Evolutionary conservation across 2,329 filamentous ascomycete species (phyloP).

Genomic region (Fulvia fulva): DNA sequence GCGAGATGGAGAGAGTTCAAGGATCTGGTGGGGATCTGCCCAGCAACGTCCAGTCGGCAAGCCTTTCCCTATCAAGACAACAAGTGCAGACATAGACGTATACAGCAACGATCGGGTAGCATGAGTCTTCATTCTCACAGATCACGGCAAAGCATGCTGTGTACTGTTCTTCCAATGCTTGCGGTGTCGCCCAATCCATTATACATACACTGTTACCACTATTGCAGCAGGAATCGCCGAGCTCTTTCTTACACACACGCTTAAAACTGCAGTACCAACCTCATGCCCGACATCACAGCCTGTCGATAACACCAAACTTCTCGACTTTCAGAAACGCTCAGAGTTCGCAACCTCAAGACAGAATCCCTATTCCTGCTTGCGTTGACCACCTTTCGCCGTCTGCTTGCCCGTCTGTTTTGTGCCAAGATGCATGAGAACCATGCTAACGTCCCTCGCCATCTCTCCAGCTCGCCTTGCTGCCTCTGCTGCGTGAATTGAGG

Average conservation of each 20-base stretch:
- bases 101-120: neutral
- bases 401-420: neutral
- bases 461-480: conserved; percentile 12
- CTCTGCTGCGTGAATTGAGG: conserved; percentile 11
- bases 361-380: neutral
- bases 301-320: neutral
- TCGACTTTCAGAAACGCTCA: neutral
- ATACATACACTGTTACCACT: neutral
- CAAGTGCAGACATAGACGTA: neutral
- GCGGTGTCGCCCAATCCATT: neutral
- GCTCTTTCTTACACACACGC: neutral
- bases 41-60: too few relatives aligned
- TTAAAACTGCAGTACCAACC: neutral
- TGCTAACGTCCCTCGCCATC: conserved; percentile 11
- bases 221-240: neutral
- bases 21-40: neutral
- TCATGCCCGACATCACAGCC: neutral
- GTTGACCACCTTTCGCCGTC: neutral
- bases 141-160: neutral
- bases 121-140: neutral
- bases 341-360: neutral
- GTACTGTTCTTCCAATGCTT: neutral
- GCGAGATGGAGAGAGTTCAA: neutral
- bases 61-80: neutral
- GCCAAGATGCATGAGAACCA: conserved; percentile 6